Evolutionary conservation across 1,284 basidiomycete species (phyloP), one percentile per base, ranked within the genome.

Genomic region (Cystobasidium slooffiae): DNA sequence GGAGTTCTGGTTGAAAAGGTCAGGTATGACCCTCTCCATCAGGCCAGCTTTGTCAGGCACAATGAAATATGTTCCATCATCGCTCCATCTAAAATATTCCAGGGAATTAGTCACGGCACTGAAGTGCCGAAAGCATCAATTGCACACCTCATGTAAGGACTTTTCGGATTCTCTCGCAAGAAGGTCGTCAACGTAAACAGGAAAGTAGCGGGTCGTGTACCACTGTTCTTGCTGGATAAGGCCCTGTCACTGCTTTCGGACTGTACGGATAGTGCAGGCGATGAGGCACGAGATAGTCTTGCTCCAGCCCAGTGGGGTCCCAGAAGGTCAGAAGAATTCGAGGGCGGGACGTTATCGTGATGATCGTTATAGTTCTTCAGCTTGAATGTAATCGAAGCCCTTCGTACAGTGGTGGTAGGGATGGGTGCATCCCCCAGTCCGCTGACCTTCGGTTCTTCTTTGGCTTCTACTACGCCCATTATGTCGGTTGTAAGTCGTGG

Each of bases 61-160:
- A 24, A 73, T 37, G 53, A 73, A 73, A 22, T 73, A 73, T 18
- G 24, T 49, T 14, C 70, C 70, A 22, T 41, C 39, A 12, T 65
- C 56, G 41, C 52, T 46, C 70, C 70, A 73, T 37, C 70, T 73
- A 51, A 24, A 20, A 24, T 64, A 55, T 75, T 69, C 58, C 75
- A 74, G 51, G 73, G 69, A 14, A 56, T 74, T 49, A 72, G 68
- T 16, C 70, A 76, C 14, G 31, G 5, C 31, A 31, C 31, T 31
- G 31, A 31, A 31, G 31, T 31, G 31, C 31, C 31, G 5, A 37
- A n/a, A n/a, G n/a, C 61, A 18, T n/a, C 16, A 46, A 6, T 20
- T 6, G 18, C 68, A 0, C n/a, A 75, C 20, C 68, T 37, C 68
- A 61, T 81, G 80, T 55, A 82, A 77, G 12, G 81, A 80, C 68